phyloP scores from a whole-genome alignment of 179 eudicot species.

The Sideroxylon spinosum region DNA sequence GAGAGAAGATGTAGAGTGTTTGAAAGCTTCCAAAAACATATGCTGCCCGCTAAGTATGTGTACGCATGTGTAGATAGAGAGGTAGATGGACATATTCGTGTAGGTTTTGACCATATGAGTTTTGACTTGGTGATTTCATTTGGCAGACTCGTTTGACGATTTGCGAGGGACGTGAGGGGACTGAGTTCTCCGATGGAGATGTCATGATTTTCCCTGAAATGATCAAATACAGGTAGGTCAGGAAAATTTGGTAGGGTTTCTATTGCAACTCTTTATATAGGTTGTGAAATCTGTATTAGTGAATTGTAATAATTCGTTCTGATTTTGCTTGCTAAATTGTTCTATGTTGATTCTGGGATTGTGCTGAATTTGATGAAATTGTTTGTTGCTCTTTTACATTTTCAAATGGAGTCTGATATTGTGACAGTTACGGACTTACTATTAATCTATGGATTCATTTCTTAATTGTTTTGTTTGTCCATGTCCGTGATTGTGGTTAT shows the following conservation, averaged over 20 bases:
- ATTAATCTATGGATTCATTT: not conserved
- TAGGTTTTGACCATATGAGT: conserved; percentile 11
- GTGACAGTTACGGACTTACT: not conserved
- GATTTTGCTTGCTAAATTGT: conserved; percentile 1
- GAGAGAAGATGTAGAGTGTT: not conserved
- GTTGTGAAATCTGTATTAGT: not conserved
- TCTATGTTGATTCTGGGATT: not conserved
- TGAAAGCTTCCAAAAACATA: not conserved
- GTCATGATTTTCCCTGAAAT: conserved; percentile 54
- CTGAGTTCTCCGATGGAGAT: conserved; percentile 64
- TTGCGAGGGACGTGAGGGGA: conserved; percentile 53
- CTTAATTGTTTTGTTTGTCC: not conserved
- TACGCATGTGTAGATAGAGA: no score
- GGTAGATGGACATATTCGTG: not conserved
- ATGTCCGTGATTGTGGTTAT: not conserved
- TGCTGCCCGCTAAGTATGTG: not conserved
- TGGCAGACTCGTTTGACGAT: conserved; percentile 50
- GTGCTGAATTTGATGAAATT: conserved; percentile 1
- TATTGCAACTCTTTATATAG: not conserved
- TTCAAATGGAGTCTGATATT: not conserved
- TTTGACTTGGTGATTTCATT: conserved; percentile 15
- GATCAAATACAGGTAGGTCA: conserved; percentile 15
- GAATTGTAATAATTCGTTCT: not conserved
- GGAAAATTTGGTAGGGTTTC: not conserved
- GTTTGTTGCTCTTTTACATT: not conserved